Conservation (phyloP, 1,284 basidiomycete species). For the Puccinia hordei region DNA sequence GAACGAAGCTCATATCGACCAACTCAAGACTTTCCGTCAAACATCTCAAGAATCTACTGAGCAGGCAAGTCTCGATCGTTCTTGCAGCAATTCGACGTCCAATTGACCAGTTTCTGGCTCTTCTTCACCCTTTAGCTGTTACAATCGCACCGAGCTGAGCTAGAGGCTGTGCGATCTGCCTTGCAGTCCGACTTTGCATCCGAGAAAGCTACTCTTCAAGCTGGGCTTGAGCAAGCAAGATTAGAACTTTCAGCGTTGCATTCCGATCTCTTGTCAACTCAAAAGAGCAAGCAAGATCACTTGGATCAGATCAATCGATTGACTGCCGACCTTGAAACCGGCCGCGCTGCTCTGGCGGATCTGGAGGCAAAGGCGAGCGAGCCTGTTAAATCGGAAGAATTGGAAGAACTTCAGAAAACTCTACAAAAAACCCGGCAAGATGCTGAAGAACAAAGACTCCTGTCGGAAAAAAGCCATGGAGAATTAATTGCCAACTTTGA, state of each 20-base stretch:
- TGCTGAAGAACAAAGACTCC: neutral
- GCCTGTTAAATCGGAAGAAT: constrained; percentile 22
- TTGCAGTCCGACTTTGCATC: constrained; percentile 41
- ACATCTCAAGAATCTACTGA: constrained; percentile 45
- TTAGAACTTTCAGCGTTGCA: constrained; percentile 34
- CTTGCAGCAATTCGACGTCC: neutral
- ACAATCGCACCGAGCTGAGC: constrained; percentile 35
- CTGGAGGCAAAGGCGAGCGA: constrained; percentile 9
- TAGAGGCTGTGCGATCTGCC: constrained; percentile 34
- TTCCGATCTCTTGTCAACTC: constrained; percentile 29
- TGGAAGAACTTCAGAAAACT: constrained; percentile 16
- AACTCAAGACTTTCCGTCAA: constrained; percentile 36
- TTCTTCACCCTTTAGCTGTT: constrained; percentile 17
- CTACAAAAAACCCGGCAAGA: constrained; percentile 26
- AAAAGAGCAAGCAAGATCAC: constrained; percentile 24
- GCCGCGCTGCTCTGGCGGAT: neutral
- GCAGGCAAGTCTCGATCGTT: constrained; percentile 24
- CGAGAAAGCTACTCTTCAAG: constrained; percentile 36
- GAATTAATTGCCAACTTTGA: constrained; percentile 33
- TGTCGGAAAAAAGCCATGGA: constrained; percentile 9
- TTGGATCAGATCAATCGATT: constrained; percentile 28
- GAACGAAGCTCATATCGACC: constrained; percentile 32
- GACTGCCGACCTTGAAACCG: constrained; percentile 21
- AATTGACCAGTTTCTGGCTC: neutral
- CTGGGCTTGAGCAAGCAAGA: constrained; percentile 34